A percentile compares a stretch with the other conserved stretches of the same genome.
Evolutionary conservation across 495 filamentous ascomycete genomes (phyloP).

Genomic region (Talaromyces ruber): DNA sequence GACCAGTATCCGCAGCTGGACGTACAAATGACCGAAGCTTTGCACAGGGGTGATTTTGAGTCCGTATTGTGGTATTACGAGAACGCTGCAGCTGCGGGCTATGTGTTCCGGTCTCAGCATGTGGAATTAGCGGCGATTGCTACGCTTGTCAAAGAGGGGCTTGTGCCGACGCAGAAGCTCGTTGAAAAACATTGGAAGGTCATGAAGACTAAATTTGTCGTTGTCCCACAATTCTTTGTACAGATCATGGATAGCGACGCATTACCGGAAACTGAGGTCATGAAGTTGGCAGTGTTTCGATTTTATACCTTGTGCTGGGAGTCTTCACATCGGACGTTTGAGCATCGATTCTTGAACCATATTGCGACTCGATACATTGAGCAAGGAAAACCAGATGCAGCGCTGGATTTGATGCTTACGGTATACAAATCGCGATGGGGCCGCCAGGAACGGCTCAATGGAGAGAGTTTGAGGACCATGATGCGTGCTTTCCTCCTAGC

Average conservation of each 20-base stretch:
- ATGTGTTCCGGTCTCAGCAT: conserved; percentile 22
- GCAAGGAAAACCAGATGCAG: conserved; percentile 14
- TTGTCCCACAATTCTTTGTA: conserved; percentile 31
- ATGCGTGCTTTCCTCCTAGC: conserved; percentile 25
- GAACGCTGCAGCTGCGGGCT: conserved; percentile 17
- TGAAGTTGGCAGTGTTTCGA: conserved; percentile 30
- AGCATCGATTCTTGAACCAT: conserved; percentile 24
- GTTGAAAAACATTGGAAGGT: conserved; percentile 24
- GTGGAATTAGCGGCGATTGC: conserved; percentile 30
- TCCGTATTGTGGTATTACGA: conserved; percentile 21
- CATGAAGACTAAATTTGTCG: conserved; percentile 12
- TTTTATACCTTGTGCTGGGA: conserved; percentile 32
- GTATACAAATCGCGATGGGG: conserved; percentile 33
- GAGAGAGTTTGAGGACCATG: conserved; percentile 33
- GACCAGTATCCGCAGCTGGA: conserved; percentile 25
- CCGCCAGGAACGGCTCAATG: conserved; percentile 22
- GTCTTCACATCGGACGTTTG: conserved; percentile 19
- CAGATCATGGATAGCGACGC: conserved; percentile 22
- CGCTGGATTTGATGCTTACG: conserved; percentile 25
- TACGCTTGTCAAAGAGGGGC: conserved; percentile 24
- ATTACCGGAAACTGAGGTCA: conserved; percentile 12
- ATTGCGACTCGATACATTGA: conserved; percentile 22
- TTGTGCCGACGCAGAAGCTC: conserved; percentile 20
- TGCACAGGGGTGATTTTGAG: conserved; percentile 25
- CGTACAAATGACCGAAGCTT: conserved; percentile 27